Evolutionary conservation across 192 early-diverging fungal species (phyloP), one percentile per base, ranked within the genome.

Genomic region (Entophlyctis luteolus): DNA sequence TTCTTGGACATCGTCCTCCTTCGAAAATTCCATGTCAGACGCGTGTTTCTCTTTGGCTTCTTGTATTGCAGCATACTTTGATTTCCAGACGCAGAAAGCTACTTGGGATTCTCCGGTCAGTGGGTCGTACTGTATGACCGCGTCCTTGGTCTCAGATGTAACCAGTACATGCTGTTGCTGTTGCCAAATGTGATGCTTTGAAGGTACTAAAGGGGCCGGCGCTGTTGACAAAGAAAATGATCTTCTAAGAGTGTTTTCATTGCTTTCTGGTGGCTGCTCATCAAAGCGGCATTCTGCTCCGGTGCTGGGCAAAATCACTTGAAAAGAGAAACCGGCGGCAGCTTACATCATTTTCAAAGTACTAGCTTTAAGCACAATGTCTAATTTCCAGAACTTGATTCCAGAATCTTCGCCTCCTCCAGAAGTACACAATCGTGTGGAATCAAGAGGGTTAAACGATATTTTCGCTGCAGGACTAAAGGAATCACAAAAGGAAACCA

Each of bases 371-470:
- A 65, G 79, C 4, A 77, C 83, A 28, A 73, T 69, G 45, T 77
- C 77, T 23, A 84, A 18, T 34, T 68, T 68, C 80, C 76, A 84
- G 52, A 84, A 84, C 48, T 55, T 68, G 16, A 84, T 74, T 10
- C 50, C 59, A 0, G 72, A 75, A 38, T 62, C 55, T 16, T 66
- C 56, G 6, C 27, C 71, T 4, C 47, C 36, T 4, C 49, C 48
- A 22, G 72, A 75, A 12, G 78, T 79, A 59, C 80, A 82, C 14
- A 84, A 62, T 23, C 73, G 36, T 18, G 55, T 37, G 4, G 72
- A 72, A 55, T 84, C 70, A n/a, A 77, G 25, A 0, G 83, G 83
- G 48, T 80, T 75, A 60, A 84, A 84, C 1, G 80, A 76, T 10
- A 84, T 37, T 4, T 38, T 37, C 8, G 34, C 46, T 6, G 78